A percentile compares a stretch with the other conserved stretches of the same genome.
Conservation (phyloP, 768 basidiomycete species). For the Sarcodon aspratus region DNA sequence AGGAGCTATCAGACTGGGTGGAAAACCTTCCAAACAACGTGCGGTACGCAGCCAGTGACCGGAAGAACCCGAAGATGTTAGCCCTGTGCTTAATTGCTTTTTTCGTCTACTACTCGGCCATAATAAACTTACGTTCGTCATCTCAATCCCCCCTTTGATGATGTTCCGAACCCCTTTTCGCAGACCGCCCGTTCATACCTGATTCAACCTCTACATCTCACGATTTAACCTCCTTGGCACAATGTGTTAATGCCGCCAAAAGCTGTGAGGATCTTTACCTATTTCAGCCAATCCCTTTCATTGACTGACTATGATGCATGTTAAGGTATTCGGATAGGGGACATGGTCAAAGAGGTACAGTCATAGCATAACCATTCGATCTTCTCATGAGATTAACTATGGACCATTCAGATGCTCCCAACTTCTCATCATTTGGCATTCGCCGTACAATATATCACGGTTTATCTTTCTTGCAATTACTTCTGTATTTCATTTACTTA, state of each 20-base stretch:
- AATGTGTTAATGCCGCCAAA: constrained; percentile 9
- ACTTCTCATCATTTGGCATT: constrained; percentile 11
- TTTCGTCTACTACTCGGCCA: constrained; percentile 11
- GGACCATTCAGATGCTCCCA: constrained; percentile 6
- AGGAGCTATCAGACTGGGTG: constrained; percentile 7
- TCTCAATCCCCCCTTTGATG: background rate
- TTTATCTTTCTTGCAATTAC: too few relatives aligned
- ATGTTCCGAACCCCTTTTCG: background rate
- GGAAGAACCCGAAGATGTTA: constrained; percentile 6
- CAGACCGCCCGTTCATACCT: constrained; percentile 12
- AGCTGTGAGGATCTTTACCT: constrained; percentile 5
- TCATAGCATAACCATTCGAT: background rate
- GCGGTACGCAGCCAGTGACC: constrained; percentile 6
- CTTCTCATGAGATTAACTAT: background rate
- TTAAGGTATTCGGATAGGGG: constrained; percentile 10
- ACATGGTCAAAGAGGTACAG: constrained; percentile 9
- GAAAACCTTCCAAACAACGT: constrained; percentile 6
- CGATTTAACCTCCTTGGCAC: constrained; percentile 7
- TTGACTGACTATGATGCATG: too few relatives aligned
- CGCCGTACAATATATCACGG: constrained; percentile 7
- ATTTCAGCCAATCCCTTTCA: background rate
- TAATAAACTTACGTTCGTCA: constrained; percentile 9
- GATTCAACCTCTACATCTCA: constrained; percentile 6
- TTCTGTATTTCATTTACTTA: too few relatives aligned
- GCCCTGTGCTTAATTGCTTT: constrained; percentile 9